Evolutionary conservation across 345 rosid genomes (phyloP), one percentile per base, ranked within the genome.

Genomic region (Rhizophora apiculata): DNA sequence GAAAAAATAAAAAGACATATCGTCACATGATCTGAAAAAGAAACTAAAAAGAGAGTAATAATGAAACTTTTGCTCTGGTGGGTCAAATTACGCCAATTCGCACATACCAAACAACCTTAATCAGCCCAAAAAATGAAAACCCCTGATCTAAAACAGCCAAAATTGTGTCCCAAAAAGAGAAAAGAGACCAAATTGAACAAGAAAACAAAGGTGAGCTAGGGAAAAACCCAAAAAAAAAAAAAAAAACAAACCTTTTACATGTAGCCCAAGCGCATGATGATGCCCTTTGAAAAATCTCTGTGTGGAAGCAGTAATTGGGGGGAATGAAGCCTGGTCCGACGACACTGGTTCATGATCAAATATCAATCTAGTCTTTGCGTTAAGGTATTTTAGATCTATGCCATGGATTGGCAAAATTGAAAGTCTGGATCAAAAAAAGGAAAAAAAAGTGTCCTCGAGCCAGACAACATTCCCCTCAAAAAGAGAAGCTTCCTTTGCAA

Each of bases 271-370:
- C 4, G 15, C 29, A 34, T 11, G 36, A 21, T 34, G 46, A 27
- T 18, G 4, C 2, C 46, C 22, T 52, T 4, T 6, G 20, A 27
- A 29, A 3, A 66, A 72, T 51, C 16, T 24, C 8, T 63, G 2
- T 55, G 27, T 70, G 83, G 84, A 81, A 86, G 86, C 85, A 78
- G 74, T 60, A 80, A 84, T 88, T 91, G 92, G 89, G 95, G 92
- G 95, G 97, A 87, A 91, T 88, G 95, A 91, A 91, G 96, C 96
- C 96, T 91, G 96, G 96, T 91, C 96, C 96, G 95, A 91, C 84
- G 85, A 84, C 90, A 19, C 96, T 76, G 68, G 60, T 68, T 64
- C 13, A 75, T 32, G 62, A 55, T 68, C 68, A 57, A 68, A 43
- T 43, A 43, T 15, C 49, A 43, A 13, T 43, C 49, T 60, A 60